Base-by-base conservation (phyloP, 176 grass and related monocot species). In the Raddia guianensis region DNA sequence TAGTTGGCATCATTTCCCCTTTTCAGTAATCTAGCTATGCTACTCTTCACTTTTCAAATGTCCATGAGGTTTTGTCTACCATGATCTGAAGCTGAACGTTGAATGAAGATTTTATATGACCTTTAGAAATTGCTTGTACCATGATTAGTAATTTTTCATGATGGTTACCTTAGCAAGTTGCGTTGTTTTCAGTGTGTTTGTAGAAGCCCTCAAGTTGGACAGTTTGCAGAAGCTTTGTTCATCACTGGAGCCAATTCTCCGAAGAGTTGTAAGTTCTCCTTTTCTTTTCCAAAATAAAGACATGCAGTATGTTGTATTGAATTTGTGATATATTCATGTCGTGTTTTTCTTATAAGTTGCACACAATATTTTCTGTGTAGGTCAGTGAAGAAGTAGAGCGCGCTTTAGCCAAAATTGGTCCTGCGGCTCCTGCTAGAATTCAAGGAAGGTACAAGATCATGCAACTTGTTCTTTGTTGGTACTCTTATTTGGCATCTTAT, bases 381-480 rank as follows among this genome's bases (percentile, higher is more conserved):
- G 95, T 98, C 51, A 98, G 96, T 74, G 96, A 99, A 91, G 96
- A 99, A 72, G 96, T 99, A 79, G 96, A 99, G 43, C 96, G 92
- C 54, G 96, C 92, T 83, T 85, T 99, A 92, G 90, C 91, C 56
- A 99, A 91, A 55, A 15, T 99, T 66, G 92, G 82, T 50, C 90
- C 88, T 35, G 72, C 86, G 66, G 80, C 84, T 76, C 91, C 92
- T 49, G 81, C 96, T 34, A 99, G 84, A 81, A 91, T 93, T 86
- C 83, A 91, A 84, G 96, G 96, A 89, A 95, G 96, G 96, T 99
- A 81, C 34, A 73, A 50, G 63, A 75, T 70, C 27, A 55, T 75
- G 43, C 32, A 65, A 50, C 52, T 80, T 88, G 66, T 68, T 90
- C 44, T 74, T 75, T 79, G 20, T 33, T 49, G 72, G 71, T 49